Conservation (phyloP, 2,329 filamentous ascomycete species). For the Cladophialophora yegresii region DNA sequence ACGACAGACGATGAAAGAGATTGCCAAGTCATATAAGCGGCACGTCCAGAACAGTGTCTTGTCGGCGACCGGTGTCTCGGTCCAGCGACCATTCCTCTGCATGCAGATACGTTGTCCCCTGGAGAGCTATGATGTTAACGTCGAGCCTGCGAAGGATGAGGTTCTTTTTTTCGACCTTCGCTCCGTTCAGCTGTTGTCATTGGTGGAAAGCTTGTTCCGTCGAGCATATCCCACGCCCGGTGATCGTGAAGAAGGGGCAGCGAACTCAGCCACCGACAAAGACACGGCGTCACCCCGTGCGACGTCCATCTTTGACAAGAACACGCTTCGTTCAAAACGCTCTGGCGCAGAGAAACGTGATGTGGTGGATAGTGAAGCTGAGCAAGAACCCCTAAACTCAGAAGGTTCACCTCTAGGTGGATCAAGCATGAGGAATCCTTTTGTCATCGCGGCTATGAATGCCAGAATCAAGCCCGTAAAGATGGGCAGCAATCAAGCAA, state of each 20-base stretch:
- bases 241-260: background rate
- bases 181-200: conserved; percentile 45
- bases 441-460: conserved; percentile 43
- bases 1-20: conserved; percentile 56
- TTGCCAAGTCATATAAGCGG: conserved; percentile 55
- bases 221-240: conserved; percentile 37
- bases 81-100: conserved; percentile 58
- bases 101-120: conserved; percentile 57
- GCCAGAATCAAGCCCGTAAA: conserved; percentile 28
- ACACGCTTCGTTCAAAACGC: conserved; percentile 1
- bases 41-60: conserved; percentile 44
- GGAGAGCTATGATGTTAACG: conserved; percentile 61
- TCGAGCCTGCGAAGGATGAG: conserved; percentile 66
- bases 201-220: conserved; percentile 51
- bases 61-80: conserved; percentile 28
- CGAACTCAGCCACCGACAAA: background rate
- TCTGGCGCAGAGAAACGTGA: background rate
- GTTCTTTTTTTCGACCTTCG: conserved; percentile 57
- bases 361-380: background rate
- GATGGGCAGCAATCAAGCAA: conserved; percentile 4
- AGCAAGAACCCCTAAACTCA: background rate
- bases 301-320: background rate
- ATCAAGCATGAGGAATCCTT: conserved; percentile 39
- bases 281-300: background rate
- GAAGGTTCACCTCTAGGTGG: background rate